These are phyloP conservation scores for Euphorbia celastroides DNA, from an alignment of 441 rosid genomes.

Conservation along the genomic window DNA sequence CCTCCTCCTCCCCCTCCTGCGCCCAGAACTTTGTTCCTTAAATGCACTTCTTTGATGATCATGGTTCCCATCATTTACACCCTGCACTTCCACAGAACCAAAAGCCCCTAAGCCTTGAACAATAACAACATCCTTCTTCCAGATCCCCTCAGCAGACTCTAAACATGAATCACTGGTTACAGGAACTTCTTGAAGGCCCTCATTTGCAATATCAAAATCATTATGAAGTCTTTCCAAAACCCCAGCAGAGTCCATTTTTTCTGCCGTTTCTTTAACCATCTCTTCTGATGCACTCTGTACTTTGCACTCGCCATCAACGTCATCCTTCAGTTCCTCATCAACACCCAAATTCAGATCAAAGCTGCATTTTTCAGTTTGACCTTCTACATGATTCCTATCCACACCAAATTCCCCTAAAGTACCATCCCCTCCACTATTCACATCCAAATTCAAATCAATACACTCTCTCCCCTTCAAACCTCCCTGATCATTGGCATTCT, in stretches of 20 bases:
- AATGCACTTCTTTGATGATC: constrained; percentile 26
- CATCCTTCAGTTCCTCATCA: constrained; percentile 46
- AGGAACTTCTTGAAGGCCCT: constrained; percentile 36
- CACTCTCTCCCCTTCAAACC: constrained; percentile 29
- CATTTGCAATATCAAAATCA: constrained; percentile 24
- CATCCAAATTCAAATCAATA: constrained; percentile 84
- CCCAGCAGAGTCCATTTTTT: constrained; percentile 2
- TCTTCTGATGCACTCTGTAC: constrained; percentile 18
- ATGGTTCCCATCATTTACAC: constrained; percentile 26
- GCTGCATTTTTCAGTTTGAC: constrained; percentile 36
- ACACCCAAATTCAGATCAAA: constrained; percentile 83
- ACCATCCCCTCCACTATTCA: constrained; percentile 52
- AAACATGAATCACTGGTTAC: constrained; percentile 28
- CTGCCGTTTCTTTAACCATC: constrained; percentile 21
- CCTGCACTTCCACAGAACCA: constrained; percentile 15
- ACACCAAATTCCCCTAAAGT: constrained; percentile 18
- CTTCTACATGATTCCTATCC: constrained; percentile 15
- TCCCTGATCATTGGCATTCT: constrained; percentile 11
- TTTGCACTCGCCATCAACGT: constrained; percentile 16
- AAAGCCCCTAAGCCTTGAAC: constrained; percentile 18
- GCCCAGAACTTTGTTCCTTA: constrained; percentile 32
- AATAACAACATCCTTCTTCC: constrained; percentile 25
- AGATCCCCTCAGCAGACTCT: constrained; percentile 27
- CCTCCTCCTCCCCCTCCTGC: constrained; percentile 39
- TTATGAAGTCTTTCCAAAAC: constrained; percentile 13